Conservation (phyloP, 805 yeast genomes). For the Myxozyma monticola region DNA sequence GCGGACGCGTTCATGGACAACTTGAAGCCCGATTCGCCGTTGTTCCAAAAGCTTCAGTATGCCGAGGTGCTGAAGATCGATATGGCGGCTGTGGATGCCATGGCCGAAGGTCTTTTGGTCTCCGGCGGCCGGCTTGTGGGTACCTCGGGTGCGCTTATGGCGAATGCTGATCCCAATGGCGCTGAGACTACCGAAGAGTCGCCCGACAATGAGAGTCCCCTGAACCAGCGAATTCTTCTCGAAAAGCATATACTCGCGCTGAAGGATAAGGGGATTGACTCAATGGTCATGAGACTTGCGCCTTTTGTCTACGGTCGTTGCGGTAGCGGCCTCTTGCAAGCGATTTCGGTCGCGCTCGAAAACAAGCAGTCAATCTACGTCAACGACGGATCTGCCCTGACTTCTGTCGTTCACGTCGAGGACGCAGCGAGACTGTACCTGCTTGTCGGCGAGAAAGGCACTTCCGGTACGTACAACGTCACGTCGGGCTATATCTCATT, state of each 20-base stretch:
- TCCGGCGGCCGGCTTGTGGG: slow-evolving; percentile 38
- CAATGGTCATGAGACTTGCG: slow-evolving; percentile 7
- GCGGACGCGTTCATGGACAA: slow-evolving; percentile 40
- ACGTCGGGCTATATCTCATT: slow-evolving; percentile 31
- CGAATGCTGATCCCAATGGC: slow-evolving; percentile 16
- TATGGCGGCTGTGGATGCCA: slow-evolving; percentile 35
- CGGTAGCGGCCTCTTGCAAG: slow-evolving; percentile 12
- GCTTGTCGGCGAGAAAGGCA: slow-evolving; percentile 36
- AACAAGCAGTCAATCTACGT: no score
- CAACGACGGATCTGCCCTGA: slow-evolving; percentile 41
- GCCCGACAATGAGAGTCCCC: not conserved
- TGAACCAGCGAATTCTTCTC: slow-evolving; percentile 3
- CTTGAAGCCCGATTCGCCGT: slow-evolving; percentile 1
- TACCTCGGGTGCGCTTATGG: slow-evolving; percentile 34
- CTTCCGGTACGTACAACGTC: slow-evolving; percentile 38
- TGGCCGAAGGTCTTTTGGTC: slow-evolving; percentile 38
- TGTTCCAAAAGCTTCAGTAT: no score
- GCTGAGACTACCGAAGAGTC: slow-evolving; percentile 25
- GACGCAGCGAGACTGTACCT: slow-evolving; percentile 43
- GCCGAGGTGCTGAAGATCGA: slow-evolving; percentile 34
- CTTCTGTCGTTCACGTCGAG: slow-evolving; percentile 39
- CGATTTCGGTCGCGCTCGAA: slow-evolving; percentile 39
- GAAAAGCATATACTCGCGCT: slow-evolving; percentile 12
- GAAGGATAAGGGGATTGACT: slow-evolving; percentile 8
- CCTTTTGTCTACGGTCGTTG: slow-evolving; percentile 18